phyloP scores from a whole-genome alignment of 179 eudicot genomes.

The Patellifolia procumbens region DNA sequence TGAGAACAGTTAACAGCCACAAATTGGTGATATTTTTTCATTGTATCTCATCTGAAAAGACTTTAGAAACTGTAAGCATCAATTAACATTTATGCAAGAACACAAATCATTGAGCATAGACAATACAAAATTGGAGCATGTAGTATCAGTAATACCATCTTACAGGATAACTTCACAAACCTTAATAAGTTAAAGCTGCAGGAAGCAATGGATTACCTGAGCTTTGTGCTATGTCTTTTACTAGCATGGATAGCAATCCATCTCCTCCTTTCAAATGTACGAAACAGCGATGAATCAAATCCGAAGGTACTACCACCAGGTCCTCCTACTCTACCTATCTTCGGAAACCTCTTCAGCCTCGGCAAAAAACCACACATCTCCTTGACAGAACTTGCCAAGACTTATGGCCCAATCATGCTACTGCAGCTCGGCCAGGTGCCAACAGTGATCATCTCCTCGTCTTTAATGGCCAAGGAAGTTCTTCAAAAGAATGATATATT shows the following conservation, averaged over 20 bases:
- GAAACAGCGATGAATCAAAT: not conserved
- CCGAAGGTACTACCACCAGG: slow-evolving; percentile 39
- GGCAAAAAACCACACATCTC: slow-evolving; percentile 9
- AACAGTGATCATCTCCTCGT: slow-evolving; percentile 33
- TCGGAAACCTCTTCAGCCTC: slow-evolving; percentile 33
- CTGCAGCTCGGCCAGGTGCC: slow-evolving; percentile 35
- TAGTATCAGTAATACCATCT: too few relatives aligned
- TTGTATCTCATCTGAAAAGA: too few relatives aligned
- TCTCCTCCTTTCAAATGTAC: not conserved
- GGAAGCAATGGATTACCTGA: slow-evolving; percentile 30
- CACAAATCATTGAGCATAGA: too few relatives aligned
- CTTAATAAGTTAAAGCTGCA: not conserved
- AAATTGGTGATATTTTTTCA: too few relatives aligned
- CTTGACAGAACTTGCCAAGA: slow-evolving; percentile 14
- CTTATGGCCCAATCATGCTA: slow-evolving; percentile 32
- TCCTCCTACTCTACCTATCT: slow-evolving; percentile 36
- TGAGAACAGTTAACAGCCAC: too few relatives aligned
- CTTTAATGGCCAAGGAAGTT: slow-evolving; percentile 37
- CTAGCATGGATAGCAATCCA: slow-evolving; percentile 25
- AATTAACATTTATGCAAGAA: too few relatives aligned
- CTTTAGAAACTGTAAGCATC: too few relatives aligned
- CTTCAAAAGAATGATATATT: slow-evolving; percentile 37
- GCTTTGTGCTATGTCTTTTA: slow-evolving; percentile 22
- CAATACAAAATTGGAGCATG: too few relatives aligned
- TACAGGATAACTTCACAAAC: too few relatives aligned